These are phyloP conservation scores for Marsdenia floribunda DNA, from an alignment of 257 asterid species.

Conservation along the genomic window DNA sequence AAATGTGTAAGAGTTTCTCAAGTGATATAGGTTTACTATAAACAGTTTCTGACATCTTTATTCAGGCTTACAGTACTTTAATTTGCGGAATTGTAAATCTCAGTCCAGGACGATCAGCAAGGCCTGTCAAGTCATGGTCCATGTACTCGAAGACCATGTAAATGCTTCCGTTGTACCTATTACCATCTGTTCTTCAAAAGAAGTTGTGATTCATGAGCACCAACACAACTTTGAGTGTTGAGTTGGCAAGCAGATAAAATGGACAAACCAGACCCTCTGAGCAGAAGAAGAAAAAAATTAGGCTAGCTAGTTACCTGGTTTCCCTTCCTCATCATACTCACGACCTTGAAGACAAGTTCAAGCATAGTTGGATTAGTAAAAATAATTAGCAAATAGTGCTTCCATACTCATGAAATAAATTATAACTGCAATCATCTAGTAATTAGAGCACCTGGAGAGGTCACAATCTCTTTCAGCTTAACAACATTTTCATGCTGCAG, in stretches of 20 bases:
- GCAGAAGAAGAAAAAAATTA: neutral
- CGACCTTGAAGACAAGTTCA: conserved; percentile 51
- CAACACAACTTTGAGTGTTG: conserved; percentile 2
- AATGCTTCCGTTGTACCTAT: conserved; percentile 81
- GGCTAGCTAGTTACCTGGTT: conserved; percentile 42
- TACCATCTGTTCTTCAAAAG: conserved; percentile 47
- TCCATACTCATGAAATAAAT: conserved; percentile 15
- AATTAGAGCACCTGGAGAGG: conserved; percentile 68
- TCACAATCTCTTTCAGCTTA: conserved; percentile 86
- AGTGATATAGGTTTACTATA: conserved; percentile 17
- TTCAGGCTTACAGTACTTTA: conserved; percentile 52
- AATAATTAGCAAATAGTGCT: neutral
- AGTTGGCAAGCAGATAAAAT: conserved; percentile 13
- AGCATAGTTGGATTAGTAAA: conserved; percentile 17
- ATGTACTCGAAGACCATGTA: conserved; percentile 98
- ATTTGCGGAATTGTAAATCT: conserved; percentile 90
- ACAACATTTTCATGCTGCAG: conserved; percentile 86
- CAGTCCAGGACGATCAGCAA: conserved; percentile 94
- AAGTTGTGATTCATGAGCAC: conserved; percentile 8
- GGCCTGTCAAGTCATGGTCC: conserved; percentile 98
- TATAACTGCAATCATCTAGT: conserved; percentile 9
- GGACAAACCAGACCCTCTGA: neutral
- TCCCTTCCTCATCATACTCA: conserved; percentile 59
- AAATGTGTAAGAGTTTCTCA: conserved; percentile 21
- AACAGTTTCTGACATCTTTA: neutral